Evolutionary conservation across 2,329 filamentous ascomycete species (phyloP), one percentile per base, ranked within the genome.

Genomic region (Apiospora hydei): DNA sequence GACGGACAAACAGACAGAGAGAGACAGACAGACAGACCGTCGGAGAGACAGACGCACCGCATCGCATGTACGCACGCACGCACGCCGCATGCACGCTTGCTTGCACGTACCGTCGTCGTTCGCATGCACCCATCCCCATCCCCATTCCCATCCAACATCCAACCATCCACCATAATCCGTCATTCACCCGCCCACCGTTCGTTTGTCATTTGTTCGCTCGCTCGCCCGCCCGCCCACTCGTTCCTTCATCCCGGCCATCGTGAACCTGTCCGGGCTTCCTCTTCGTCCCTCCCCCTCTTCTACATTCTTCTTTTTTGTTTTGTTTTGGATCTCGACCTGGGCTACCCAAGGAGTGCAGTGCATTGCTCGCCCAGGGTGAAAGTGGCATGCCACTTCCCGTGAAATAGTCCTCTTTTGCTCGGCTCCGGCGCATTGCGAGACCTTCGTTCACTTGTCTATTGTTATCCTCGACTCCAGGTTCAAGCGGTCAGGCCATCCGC

Each of bases 301-400:
- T 38, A 2, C 34, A 38, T 38, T 38, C 34, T 3, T 38, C 34
- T 38, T 38, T 38, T 8, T 38, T 38, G 7, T 38, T 38, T 38
- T 38, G 5, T 5, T n/a, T 64, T 6, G 34, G 34, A n/a, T 41
- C 8, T 34, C 6, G 16, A 34, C 53, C 24, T 16, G 51, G 51
- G 4, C 24, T 53, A 16, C 26, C 53, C 30, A 34, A 61, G 26
- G 34, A 38, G 41, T 43, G 10, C 41, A 11, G 41, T 61, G 53
- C 53, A 61, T 61, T 61, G 30, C 53, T 38, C 53, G 18, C 53
- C 30, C 53, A 30, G 53, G 30, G 53, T 30, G 57, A 64, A 41
- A 13, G 57, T 64, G 57, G 57, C 57, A 64, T 64, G 57, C n/a
- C 57, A n/a, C 30, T n/a, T 41, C 34, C 34, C 4, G 57, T 41